A percentile compares a stretch with the other conserved stretches of the same genome.
phyloP scores from a whole-genome alignment of 805 yeast genomes.

The Clavispora asparagi region DNA sequence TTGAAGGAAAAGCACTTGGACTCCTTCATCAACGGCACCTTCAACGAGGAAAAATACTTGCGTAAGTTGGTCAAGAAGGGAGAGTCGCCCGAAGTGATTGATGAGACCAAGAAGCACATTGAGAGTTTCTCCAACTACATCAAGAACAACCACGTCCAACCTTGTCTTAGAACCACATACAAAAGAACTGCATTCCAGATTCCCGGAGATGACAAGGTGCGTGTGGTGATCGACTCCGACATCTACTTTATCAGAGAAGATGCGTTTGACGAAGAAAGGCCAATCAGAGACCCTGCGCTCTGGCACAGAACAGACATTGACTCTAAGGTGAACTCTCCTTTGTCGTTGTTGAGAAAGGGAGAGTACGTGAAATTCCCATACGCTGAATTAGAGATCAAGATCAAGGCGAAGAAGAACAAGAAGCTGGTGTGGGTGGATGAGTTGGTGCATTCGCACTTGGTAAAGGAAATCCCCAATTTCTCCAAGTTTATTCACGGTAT shows the following conservation, averaged over 20 bases:
- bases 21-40: conserved; percentile 58
- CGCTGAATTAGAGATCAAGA: conserved; percentile 82
- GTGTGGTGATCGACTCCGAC: conserved; percentile 88
- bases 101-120: conserved; percentile 50
- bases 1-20: conserved; percentile 80
- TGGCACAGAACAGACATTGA: conserved; percentile 96
- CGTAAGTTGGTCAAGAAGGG: conserved; percentile 62
- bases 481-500: conserved; percentile 92
- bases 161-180: conserved; percentile 79
- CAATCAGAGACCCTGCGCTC: conserved; percentile 78
- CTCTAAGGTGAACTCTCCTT: conserved; percentile 63
- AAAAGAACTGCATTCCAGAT: conserved; percentile 95
- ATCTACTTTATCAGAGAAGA: conserved; percentile 87
- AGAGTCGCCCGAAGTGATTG: conserved; percentile 46
- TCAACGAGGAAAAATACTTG: conserved; percentile 43
- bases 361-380: conserved; percentile 82
- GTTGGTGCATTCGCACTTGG: conserved; percentile 67
- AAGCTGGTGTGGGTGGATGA: conserved; percentile 80
- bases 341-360: conserved; percentile 73
- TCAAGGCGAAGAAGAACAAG: conserved; percentile 44
- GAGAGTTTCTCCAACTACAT: conserved; percentile 61
- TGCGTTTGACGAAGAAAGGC: conserved; percentile 74
- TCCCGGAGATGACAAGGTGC: conserved; percentile 92
- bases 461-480: conserved; percentile 90
- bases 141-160: conserved; percentile 63